phyloP scores from a whole-genome alignment of 2,329 filamentous ascomycete species.

The Ophiostoma sp. region DNA sequence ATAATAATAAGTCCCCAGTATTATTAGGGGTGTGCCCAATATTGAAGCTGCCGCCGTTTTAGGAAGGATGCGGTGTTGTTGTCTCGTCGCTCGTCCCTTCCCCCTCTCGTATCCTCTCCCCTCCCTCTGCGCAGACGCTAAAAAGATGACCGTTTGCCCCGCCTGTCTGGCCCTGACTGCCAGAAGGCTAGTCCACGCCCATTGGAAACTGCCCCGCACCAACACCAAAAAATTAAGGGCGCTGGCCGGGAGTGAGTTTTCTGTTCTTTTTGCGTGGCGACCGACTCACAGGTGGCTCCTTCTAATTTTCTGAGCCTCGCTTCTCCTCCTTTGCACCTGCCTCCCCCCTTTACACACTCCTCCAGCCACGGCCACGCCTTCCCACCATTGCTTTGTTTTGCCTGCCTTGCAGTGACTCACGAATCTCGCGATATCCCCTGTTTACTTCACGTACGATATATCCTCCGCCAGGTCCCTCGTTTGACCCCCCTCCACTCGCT shows the following conservation, averaged over 20 bases:
- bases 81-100: not conserved
- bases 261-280: not conserved
- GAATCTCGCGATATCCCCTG: not conserved
- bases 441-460: not conserved
- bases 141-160: constrained; percentile 11
- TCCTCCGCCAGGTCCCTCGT: not conserved
- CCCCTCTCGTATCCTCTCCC: constrained; percentile 5
- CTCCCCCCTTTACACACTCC: not conserved
- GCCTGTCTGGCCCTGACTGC: not conserved
- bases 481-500: not conserved
- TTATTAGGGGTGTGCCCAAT: constrained; percentile 12
- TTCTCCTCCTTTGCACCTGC: not conserved
- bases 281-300: constrained; percentile 10
- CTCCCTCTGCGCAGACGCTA: constrained; percentile 10
- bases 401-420: not conserved
- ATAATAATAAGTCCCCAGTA: no score
- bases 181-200: not conserved
- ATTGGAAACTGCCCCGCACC: constrained; percentile 22
- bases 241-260: not conserved
- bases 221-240: constrained; percentile 19
- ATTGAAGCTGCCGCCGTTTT: constrained; percentile 1
- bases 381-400: constrained; percentile 6
- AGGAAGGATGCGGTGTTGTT: constrained; percentile 17
- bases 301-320: constrained; percentile 5
- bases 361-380: constrained; percentile 4